Evolutionary conservation across 2,329 filamentous ascomycete genomes (phyloP), one percentile per base, ranked within the genome.

Genomic region (Aureobasidium sp.): DNA sequence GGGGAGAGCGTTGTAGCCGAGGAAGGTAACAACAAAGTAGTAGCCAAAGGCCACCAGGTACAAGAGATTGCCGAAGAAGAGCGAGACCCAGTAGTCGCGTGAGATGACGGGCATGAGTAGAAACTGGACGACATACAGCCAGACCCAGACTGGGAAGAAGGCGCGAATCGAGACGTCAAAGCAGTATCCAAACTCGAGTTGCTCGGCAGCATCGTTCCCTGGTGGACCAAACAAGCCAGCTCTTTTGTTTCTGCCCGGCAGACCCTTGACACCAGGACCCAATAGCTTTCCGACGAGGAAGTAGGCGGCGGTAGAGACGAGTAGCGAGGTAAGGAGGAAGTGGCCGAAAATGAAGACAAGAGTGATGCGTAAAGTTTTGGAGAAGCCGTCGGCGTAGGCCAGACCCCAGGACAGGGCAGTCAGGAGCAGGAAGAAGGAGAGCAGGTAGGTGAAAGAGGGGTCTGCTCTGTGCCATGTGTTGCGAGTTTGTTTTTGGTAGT

Each of bases 381-480:
- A 69, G 62, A 79, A 72, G 62, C 76, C 75, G 58, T 76, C 70
- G 42, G 78, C 76, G 68, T 81, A 81, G 30, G 78, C 79, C 53
- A 87, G 76, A 32, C 84, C 85, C 86, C 86, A 88, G 10, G 77
- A 78, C 39, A 81, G 70, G 25, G 77, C 77, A 5, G 78, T 80
- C 53, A 81, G 72, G 53, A 79, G 73, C 25, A 80, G 80, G 75
- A 88, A 87, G 74, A 86, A 83, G 64, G 83, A 85, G 65, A 88
- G 81, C 25, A 88, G 81, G 71, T 88, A 87, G 65, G 85, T 86
- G 71, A 88, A 88, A 25, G 85, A 86, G 3, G 86, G 86, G 67
- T 88, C 86, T 39, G 86, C 83, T 61, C 85, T 82, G 69, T 88
- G 86, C 80, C 85, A 88, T 65, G 84, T 86, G 70, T 87, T 87